Evolutionary conservation across 345 rosid species (phyloP).

Genomic region (Eucalyptus sp.): DNA sequence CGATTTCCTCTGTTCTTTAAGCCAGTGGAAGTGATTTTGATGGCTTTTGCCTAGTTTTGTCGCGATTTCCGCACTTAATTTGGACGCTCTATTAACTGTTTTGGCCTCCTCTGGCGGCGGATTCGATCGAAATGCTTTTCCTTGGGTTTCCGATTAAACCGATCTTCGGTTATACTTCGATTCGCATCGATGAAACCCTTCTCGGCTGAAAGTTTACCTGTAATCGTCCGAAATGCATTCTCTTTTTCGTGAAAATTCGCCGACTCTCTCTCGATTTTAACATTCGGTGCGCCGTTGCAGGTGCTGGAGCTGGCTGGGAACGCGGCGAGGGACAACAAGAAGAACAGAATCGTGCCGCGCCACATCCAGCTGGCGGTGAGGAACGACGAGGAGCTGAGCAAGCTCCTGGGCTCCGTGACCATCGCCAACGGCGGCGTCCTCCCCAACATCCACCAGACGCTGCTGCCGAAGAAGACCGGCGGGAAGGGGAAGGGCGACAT

Average conservation of each 20-base stretch:
- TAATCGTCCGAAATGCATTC: neutral
- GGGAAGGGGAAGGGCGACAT: neutral
- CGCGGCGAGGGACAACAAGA: slow-evolving; percentile 5
- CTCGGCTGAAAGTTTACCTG: neutral
- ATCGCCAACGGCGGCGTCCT: slow-evolving; percentile 1
- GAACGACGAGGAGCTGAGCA: slow-evolving; percentile 3
- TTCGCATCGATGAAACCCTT: neutral
- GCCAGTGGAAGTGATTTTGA: neutral
- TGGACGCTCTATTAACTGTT: neutral
- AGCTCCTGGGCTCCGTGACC: neutral
- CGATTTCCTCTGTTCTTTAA: neutral
- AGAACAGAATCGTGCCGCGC: slow-evolving; percentile 1
- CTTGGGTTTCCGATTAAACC: neutral
- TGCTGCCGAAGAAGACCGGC: neutral
- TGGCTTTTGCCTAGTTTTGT: neutral
- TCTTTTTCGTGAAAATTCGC: neutral
- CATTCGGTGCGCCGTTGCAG: neutral
- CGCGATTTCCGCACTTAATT: neutral
- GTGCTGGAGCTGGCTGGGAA: slow-evolving; percentile 1
- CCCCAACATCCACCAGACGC: slow-evolving; percentile 1
- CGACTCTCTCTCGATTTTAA: neutral
- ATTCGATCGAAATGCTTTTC: neutral
- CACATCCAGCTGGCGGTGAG: slow-evolving; percentile 3
- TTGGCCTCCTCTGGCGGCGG: neutral
- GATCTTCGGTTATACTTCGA: neutral